Evolutionary conservation across 306 rosid genomes (phyloP).

Genomic region (Trifolium repens): DNA sequence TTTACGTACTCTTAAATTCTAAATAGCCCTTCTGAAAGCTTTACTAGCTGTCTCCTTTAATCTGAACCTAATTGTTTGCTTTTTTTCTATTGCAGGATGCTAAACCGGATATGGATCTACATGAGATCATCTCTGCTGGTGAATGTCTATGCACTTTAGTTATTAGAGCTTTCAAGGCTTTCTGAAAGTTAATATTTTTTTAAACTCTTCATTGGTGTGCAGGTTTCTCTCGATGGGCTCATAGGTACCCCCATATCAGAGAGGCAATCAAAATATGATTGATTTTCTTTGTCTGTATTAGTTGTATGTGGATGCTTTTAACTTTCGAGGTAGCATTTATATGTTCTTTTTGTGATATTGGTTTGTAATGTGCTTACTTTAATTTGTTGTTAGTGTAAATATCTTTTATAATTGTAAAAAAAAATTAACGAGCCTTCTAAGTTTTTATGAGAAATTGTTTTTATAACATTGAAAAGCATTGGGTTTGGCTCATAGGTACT

Average conservation of each 20-base stretch:
- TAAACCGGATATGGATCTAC: conserved; percentile 71
- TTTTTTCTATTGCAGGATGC: conserved; percentile 57
- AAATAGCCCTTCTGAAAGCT: conserved; percentile 1
- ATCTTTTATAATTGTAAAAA: background rate
- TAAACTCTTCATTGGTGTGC: conserved; percentile 33
- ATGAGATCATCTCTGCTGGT: conserved; percentile 73
- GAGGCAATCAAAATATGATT: conserved; percentile 48
- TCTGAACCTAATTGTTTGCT: background rate
- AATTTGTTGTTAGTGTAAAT: background rate
- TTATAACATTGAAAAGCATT: too few species aligned
- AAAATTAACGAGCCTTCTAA: too few species aligned
- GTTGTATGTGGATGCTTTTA: conserved; percentile 32
- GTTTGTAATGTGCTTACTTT: background rate
- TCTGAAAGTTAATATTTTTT: conserved; percentile 9
- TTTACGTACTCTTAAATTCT: background rate
- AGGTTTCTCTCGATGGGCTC: conserved; percentile 81
- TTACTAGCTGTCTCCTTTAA: background rate
- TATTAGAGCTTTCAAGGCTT: conserved; percentile 7
- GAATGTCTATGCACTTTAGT: conserved; percentile 25
- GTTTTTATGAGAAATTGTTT: too few species aligned
- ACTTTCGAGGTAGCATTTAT: background rate
- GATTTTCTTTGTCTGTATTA: conserved; percentile 28
- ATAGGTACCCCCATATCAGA: conserved; percentile 67
- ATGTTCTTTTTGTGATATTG: background rate
- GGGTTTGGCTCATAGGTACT: too few species aligned